phyloP scores from a whole-genome alignment of 495 filamentous ascomycete genomes.

The Xylaria flabelliformis region DNA sequence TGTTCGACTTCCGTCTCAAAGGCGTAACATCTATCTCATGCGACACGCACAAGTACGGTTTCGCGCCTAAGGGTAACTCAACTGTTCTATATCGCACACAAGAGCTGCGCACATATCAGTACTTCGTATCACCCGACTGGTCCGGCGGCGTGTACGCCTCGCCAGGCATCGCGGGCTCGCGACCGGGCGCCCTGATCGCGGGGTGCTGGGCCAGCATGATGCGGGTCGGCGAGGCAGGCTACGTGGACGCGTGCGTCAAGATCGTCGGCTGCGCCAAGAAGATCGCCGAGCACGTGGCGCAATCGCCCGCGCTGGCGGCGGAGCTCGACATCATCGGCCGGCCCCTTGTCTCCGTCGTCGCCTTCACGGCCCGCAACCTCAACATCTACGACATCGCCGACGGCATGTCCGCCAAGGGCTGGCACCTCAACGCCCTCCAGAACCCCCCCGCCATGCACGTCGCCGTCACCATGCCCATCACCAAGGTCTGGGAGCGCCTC shows the following conservation, averaged over 20 bases:
- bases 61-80: slow-evolving; percentile 95
- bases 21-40: slow-evolving; percentile 95
- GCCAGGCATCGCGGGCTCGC: slow-evolving; percentile 85
- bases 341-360: slow-evolving; percentile 87
- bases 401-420: slow-evolving; percentile 79
- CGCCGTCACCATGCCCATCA: slow-evolving; percentile 91
- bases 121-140: slow-evolving; percentile 96
- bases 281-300: slow-evolving; percentile 76
- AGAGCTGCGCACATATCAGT: slow-evolving; percentile 82
- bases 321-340: slow-evolving; percentile 84
- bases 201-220: slow-evolving; percentile 93
- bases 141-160: slow-evolving; percentile 95
- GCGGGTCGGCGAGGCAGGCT: slow-evolving; percentile 86
- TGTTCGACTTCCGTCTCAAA: slow-evolving; percentile 91
- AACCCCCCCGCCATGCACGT: slow-evolving; percentile 93
- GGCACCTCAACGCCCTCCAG: slow-evolving; percentile 96
- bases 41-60: slow-evolving; percentile 99
- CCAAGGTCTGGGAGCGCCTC: slow-evolving; percentile 76
- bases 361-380: slow-evolving; percentile 78
- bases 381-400: slow-evolving; percentile 90
- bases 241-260: slow-evolving; percentile 79
- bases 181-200: slow-evolving; percentile 91
- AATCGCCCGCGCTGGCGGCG: slow-evolving; percentile 65
- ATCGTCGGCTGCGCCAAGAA: slow-evolving; percentile 89
- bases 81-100: slow-evolving; percentile 87